phyloP scores from a whole-genome alignment of 306 rosid species.

The Malus asiatica region DNA sequence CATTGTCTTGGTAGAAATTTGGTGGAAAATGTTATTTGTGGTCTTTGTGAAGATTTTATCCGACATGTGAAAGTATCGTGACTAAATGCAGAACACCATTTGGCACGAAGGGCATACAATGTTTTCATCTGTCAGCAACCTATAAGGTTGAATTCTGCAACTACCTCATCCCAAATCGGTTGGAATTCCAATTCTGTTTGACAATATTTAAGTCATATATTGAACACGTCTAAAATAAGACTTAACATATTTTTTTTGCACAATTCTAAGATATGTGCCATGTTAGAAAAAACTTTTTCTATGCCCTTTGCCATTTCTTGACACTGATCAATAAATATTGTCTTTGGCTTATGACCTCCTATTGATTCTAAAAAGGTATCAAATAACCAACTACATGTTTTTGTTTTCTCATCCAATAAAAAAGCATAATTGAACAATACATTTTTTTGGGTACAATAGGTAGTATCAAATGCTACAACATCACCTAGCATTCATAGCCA shows the following conservation, averaged over 20 bases:
- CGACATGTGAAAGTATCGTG: not conserved
- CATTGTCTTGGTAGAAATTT: too few species aligned
- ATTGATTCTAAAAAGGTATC: not conserved
- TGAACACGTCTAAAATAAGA: not conserved
- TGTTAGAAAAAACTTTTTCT: not conserved
- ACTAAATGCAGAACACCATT: not conserved
- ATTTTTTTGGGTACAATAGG: not conserved
- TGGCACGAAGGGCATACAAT: too few species aligned
- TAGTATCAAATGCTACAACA: too few species aligned
- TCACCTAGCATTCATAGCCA: too few species aligned
- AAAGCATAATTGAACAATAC: not conserved
- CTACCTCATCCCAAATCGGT: not conserved
- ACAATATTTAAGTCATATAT: not conserved
- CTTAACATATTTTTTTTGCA: not conserved
- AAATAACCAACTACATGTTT: not conserved
- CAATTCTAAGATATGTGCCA: not conserved
- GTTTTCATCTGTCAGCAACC: too few species aligned
- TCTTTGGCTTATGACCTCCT: not conserved
- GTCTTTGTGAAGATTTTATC: too few species aligned
- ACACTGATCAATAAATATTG: not conserved
- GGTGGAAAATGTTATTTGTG: too few species aligned
- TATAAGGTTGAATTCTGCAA: too few species aligned
- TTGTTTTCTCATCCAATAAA: not conserved
- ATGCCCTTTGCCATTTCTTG: not conserved
- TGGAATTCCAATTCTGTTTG: not conserved